Conservation (phyloP, 2,329 filamentous ascomycete genomes). For the Ceratocystis ficicola region DNA sequence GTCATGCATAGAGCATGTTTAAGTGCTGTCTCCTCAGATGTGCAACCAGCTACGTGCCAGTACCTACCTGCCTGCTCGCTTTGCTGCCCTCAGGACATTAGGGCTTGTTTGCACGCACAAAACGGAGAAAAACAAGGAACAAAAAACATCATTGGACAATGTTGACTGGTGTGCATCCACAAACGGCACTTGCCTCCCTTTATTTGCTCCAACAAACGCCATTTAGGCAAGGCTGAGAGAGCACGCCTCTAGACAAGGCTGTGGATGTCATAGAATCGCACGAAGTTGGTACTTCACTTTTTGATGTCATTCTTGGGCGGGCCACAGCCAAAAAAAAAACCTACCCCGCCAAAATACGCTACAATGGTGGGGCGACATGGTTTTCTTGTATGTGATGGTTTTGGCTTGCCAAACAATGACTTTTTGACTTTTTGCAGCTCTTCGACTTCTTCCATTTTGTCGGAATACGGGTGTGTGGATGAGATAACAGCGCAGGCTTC, state of each 20-base stretch:
- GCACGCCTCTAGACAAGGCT: not conserved
- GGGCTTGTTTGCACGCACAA: not conserved
- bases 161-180: not conserved
- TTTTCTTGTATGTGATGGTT: not conserved
- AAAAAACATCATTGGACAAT: not conserved
- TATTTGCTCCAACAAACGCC: not conserved
- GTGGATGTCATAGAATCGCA: not conserved
- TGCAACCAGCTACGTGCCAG: too few relatives aligned
- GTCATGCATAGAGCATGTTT: not conserved
- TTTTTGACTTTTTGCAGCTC: too few relatives aligned
- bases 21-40: too few relatives aligned
- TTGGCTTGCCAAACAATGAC: too few relatives aligned
- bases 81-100: not conserved
- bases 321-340: not conserved
- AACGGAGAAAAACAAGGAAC: not conserved
- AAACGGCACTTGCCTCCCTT: not conserved
- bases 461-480: too few relatives aligned
- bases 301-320: conserved; percentile 8
- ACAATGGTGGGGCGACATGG: conserved; percentile 2
- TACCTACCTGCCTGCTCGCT: too few relatives aligned
- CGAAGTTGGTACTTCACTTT: not conserved
- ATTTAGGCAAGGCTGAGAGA: not conserved
- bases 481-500: not conserved
- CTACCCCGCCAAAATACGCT: conserved; percentile 2
- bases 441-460: too few relatives aligned